Conservation (phyloP, 108 stramenopile genomes). For the Skeletonema grethae region DNA sequence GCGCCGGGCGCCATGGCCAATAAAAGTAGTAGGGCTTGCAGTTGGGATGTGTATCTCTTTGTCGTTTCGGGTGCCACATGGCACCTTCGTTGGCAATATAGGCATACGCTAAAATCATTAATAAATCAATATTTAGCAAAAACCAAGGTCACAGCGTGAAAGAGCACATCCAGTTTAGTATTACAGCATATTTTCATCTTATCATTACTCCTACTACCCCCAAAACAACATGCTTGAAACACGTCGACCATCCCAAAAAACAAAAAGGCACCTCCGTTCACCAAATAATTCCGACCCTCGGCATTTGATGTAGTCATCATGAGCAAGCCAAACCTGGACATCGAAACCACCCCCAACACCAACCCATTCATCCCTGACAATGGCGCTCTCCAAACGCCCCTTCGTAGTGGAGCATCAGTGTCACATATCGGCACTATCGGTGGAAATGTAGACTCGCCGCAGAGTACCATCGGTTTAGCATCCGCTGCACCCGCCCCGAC, state of each 20-base stretch:
- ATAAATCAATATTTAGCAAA: background rate
- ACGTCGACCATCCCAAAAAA: background rate
- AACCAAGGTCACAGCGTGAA: background rate
- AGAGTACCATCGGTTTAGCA: background rate
- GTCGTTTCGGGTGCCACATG: background rate
- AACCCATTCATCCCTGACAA: background rate
- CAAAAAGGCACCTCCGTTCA: background rate
- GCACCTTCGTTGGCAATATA: background rate
- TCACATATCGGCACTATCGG: background rate
- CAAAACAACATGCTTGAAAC: background rate
- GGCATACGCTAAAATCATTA: background rate
- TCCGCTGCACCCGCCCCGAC: background rate
- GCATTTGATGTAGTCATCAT: background rate
- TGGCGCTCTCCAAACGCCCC: background rate
- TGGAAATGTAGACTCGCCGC: background rate
- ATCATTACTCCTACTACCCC: background rate
- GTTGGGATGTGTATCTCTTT: background rate
- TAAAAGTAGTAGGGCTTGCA: too few species aligned
- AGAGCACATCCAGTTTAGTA: background rate
- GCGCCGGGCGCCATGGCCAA: too few species aligned
- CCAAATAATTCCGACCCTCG: background rate
- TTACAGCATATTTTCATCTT: conserved; percentile 2
- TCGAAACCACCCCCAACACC: background rate
- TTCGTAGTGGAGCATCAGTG: background rate
- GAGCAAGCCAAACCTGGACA: background rate